Evolutionary conservation across 2,329 filamentous ascomycete species (phyloP).

Genomic region (Claviceps humidiphila): DNA sequence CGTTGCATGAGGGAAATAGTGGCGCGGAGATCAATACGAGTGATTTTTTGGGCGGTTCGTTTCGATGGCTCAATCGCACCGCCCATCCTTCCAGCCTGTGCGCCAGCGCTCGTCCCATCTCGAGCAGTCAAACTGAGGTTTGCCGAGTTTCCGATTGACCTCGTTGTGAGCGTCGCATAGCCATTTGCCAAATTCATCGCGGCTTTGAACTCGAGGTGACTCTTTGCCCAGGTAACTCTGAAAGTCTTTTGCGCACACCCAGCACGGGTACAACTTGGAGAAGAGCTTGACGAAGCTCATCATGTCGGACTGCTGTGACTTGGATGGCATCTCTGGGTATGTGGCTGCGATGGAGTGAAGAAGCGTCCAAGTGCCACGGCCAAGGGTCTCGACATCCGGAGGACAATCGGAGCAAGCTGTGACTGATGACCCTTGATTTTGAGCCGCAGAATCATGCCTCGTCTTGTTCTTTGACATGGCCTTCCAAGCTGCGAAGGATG

Average conservation of each 20-base stretch:
- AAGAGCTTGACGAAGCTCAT: constrained; percentile 68
- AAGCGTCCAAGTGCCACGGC: constrained; percentile 83
- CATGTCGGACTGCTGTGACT: constrained; percentile 61
- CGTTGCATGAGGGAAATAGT: neutral
- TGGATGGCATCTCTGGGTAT: constrained; percentile 61
- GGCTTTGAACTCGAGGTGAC: constrained; percentile 43
- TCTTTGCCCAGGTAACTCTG: constrained; percentile 65
- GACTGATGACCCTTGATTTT: constrained; percentile 8
- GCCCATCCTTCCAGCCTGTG: constrained; percentile 68
- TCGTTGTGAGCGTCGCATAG: constrained; percentile 79
- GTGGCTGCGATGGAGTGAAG: constrained; percentile 82
- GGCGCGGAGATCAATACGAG: neutral
- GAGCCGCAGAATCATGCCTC: constrained; percentile 6
- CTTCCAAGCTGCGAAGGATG: constrained; percentile 18
- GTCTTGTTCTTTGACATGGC: constrained; percentile 16
- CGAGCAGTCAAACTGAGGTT: constrained; percentile 77
- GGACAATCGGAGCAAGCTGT: constrained; percentile 56
- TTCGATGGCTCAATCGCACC: constrained; percentile 34
- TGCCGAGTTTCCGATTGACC: constrained; percentile 81
- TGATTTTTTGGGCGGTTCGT: neutral
- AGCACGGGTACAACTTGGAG: constrained; percentile 83
- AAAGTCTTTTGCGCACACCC: constrained; percentile 90
- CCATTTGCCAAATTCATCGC: constrained; percentile 67
- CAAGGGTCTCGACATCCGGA: constrained; percentile 76
- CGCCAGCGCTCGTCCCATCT: constrained; percentile 91